Evolutionary conservation across 495 filamentous ascomycete genomes (phyloP), one percentile per base, ranked within the genome.

Genomic region (Rhypophila decipiens): DNA sequence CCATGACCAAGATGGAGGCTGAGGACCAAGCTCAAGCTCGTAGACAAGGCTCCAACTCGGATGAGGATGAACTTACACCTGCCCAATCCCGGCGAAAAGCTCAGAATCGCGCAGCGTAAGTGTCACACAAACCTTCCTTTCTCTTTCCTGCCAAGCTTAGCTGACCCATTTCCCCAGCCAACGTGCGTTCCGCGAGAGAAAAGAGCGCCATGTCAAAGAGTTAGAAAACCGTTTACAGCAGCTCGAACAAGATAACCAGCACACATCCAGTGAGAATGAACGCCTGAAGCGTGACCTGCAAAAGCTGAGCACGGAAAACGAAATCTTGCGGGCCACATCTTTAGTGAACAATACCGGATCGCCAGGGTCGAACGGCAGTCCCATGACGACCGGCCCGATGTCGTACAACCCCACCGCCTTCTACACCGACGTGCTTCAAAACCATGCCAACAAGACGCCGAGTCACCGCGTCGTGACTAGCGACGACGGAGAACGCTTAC

Each of bases 51-150:
- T 73, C 70, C 20, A 69, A 74, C 52, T 74, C 71, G 50, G 72
- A 74, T 3, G 71, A 70, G 75, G 88, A 69, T 21, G 75, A 77
- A 31, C 61, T 83, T 58, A 88, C 82, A 24, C 88, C 88, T 1
- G 86, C 87, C 20, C 88, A 95, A 61, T 86, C 78, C 23, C 75
- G 88, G 65, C 80, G 93, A 52, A 98, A 98, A 68, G 91, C 87
- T 39, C 91, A 98, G 70, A 98, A 98, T 52, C 76, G 93, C 62
- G 90, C 90, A 67, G 91, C 91, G 91, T 97, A 84, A 61, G 87
- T 82, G 52, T 56, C 18, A 52, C 34, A 50, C 29, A 50, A 47
- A 51, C 39, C 36, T 29, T 45, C 41, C 19, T 12, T 24, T 38
- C 13, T n/a, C 21, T 24, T 13, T 17, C 13, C 37, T 22, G 10